phyloP scores from a whole-genome alignment of 768 basidiomycete species.

The Suillus placidus region DNA sequence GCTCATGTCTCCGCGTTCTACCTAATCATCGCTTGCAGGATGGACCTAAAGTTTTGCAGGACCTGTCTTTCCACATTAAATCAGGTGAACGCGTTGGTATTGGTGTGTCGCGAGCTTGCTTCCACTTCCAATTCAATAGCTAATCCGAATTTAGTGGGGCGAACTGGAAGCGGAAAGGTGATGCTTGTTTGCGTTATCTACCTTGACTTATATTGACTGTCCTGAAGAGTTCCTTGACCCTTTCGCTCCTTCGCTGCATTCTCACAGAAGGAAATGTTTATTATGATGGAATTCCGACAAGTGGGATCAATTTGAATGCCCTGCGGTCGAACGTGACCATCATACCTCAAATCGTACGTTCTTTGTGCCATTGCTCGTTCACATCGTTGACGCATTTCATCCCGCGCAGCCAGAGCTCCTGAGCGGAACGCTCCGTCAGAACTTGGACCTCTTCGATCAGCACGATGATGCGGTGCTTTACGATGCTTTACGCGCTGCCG shows the following conservation, averaged over 20 bases:
- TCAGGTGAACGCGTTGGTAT: constrained; percentile 63
- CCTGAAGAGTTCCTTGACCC: constrained; percentile 49
- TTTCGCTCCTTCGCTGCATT: constrained; percentile 58
- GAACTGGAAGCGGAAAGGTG: constrained; percentile 61
- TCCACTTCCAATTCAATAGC: background rate
- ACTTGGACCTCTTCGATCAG: constrained; percentile 62
- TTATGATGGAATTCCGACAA: constrained; percentile 52
- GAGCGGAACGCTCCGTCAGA: constrained; percentile 57
- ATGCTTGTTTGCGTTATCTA: constrained; percentile 12
- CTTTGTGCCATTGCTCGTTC: constrained; percentile 3
- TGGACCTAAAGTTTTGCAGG: constrained; percentile 58
- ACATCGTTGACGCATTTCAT: background rate
- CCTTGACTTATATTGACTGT: background rate
- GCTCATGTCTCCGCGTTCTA: background rate
- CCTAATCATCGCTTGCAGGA: constrained; percentile 33
- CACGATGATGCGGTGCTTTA: constrained; percentile 56
- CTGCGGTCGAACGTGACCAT: constrained; percentile 58
- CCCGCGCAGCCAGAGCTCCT: constrained; percentile 49
- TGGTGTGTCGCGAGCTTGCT: constrained; percentile 33
- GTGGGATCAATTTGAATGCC: constrained; percentile 52
- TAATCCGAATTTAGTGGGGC: constrained; percentile 44
- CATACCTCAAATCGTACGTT: constrained; percentile 56
- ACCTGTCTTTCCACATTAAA: constrained; percentile 52
- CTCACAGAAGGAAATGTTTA: constrained; percentile 52
- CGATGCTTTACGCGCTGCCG: constrained; percentile 50